phyloP scores from a whole-genome alignment of 257 asterid genomes.

The Solanum pennellii region DNA sequence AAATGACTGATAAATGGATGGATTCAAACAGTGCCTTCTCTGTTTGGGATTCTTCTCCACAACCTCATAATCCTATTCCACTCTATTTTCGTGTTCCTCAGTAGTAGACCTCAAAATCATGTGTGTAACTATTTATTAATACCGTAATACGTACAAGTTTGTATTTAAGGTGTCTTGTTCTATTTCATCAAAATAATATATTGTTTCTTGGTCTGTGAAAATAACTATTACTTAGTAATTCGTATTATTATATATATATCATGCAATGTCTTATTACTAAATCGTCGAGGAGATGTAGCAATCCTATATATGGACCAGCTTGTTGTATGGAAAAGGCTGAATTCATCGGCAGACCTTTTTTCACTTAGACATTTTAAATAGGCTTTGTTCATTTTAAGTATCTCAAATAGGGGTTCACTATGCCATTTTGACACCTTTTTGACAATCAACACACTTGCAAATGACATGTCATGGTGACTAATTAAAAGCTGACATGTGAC shows the following conservation, averaged over 20 bases:
- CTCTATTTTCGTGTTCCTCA: slow-evolving; percentile 39
- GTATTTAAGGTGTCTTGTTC: not conserved
- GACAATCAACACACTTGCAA: too few relatives aligned
- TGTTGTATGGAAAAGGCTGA: not conserved
- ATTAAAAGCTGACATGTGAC: too few relatives aligned
- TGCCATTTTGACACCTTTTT: too few relatives aligned
- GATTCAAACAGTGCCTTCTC: slow-evolving; percentile 52
- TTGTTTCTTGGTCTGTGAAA: too few relatives aligned
- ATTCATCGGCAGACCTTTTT: too few relatives aligned
- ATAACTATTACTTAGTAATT: too few relatives aligned
- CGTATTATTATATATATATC: too few relatives aligned
- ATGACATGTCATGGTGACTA: too few relatives aligned
- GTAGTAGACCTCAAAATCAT: not conserved
- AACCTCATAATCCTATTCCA: slow-evolving; percentile 30
- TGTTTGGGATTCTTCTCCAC: slow-evolving; percentile 48
- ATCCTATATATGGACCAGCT: not conserved
- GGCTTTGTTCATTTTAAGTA: too few relatives aligned
- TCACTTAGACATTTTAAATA: too few relatives aligned
- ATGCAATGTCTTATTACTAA: too few relatives aligned
- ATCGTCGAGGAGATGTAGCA: not conserved
- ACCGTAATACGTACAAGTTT: not conserved
- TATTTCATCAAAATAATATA: not conserved
- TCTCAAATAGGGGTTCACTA: too few relatives aligned
- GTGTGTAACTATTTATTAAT: not conserved
- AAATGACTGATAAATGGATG: slow-evolving; percentile 50